Conservation (phyloP, 805 yeast species). For the Hanseniaspora guilliermondii region DNA sequence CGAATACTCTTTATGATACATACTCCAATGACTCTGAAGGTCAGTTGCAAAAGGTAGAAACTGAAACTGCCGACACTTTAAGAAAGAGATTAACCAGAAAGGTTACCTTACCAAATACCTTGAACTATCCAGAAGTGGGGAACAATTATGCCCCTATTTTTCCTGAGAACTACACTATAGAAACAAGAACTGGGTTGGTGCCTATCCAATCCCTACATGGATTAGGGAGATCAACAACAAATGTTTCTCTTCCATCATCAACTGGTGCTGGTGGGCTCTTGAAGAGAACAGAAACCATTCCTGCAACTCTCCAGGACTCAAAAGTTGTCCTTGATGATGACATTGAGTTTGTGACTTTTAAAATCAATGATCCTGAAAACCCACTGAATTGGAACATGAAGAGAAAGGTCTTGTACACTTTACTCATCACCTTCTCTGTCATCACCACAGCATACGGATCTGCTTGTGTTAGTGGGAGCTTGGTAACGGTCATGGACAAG, state of each 20-base stretch:
- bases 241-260: background rate
- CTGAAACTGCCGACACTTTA: conserved; percentile 66
- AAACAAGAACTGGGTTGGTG: conserved; percentile 79
- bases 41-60: conserved; percentile 19
- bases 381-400: conserved; percentile 70
- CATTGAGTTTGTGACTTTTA: conserved; percentile 74
- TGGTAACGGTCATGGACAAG: conserved; percentile 51
- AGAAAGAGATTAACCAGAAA: conserved; percentile 49
- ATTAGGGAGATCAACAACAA: conserved; percentile 39
- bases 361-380: conserved; percentile 69
- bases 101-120: conserved; percentile 44
- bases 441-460: conserved; percentile 90
- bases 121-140: conserved; percentile 33
- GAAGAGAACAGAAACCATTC: conserved; percentile 32
- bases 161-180: conserved; percentile 86
- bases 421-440: conserved; percentile 56
- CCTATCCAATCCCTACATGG: conserved; percentile 61
- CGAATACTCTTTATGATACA: conserved; percentile 27
- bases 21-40: conserved; percentile 21
- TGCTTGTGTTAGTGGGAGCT: conserved; percentile 78
- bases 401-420: conserved; percentile 54
- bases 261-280: conserved; percentile 20
- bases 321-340: conserved; percentile 25
- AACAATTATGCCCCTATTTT: conserved; percentile 43
- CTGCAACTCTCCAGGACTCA: conserved; percentile 18